Evolutionary conservation across 805 yeast genomes (phyloP), one percentile per base, ranked within the genome.

Genomic region (Cyberlindnera bimundalis): DNA sequence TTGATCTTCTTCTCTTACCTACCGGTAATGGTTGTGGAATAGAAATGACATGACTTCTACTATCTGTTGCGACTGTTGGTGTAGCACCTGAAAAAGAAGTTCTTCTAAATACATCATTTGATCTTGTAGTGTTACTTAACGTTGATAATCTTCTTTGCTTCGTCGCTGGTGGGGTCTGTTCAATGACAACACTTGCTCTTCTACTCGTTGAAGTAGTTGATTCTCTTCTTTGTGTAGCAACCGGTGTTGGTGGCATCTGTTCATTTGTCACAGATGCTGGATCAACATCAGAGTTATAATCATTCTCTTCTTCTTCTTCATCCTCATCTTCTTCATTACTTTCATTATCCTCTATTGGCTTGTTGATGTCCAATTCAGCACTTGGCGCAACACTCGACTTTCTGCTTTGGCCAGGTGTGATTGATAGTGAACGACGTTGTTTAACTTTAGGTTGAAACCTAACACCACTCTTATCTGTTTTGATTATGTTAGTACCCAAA

Each of bases 381-480:
- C 20, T 25, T 6, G 59, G 47, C 1, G 54, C 44, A 20, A 43
- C 42, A 29, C 51, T 55, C 6, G 59, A 30, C 35, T 50, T 51
- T 39, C 60, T 53, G 24, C 61, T 52, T 7, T 31, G 29, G 3
- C 42, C 47, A 20, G 62, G 56, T 2, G 65, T 58, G 9, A 50
- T 44, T 3, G 55, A 42, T 1, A 56, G 55, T 18, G 66, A 56
- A 37, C 74, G 64, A 50, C 73, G 68, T 43, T 67, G 68, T 35
- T 61, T 69, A 10, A 66, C 52, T 46, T 79, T 81, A 3, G 89
- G 89, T n/a, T 73, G 68, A 60, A 83, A 83, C 41, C 83, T 76
- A 11, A 83, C 73, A 19, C 79, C 74, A 36, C 78, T 69, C 52
- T 76, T 76, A 46, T 76, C 61, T 57, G 28, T 10, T 13, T 21